Evolutionary conservation across 441 rosid species (phyloP), one percentile per base, ranked within the genome.

Genomic region (Cnidoscolus chayamansa): DNA sequence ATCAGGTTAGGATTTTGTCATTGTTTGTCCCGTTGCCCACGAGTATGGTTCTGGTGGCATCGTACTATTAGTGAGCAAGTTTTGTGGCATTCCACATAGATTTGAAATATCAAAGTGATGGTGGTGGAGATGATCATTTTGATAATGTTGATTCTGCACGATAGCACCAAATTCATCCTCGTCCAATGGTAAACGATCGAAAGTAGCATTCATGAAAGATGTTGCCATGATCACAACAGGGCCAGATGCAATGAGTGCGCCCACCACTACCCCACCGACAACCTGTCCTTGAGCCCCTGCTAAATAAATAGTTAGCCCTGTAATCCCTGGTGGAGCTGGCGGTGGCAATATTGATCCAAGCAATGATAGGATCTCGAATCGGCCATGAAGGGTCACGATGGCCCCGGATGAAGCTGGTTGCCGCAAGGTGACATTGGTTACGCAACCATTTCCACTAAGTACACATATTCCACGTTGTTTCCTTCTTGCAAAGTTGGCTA

Each of bases 261-360:
- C 98, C 0, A 90, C 92, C 20, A 92, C 98, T 72, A 80, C 90
- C 3, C 97, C 98, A 0, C 97, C 98, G 15, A 94, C 90, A 4
- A 94, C 94, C 78, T 94, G 98, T 8, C 98, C 98, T 75, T 90
- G 97, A 37, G 90, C 85, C 8, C 98, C 97, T 5, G 97, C 95
- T 49, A 94, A 74, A 71, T 85, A 94, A 57, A 92, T 87, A 2
- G 97, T 92, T 68, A 92, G 77, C 56, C 98, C 92, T 0, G 94
- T 92, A 17, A 95, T 91, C 8, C 97, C 97, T 0, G 90, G 96
- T 1, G 97, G 97, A 71, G 98, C 97, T 0, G 98, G 97, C 0
- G 94, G 98, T 1, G 98, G 98, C 75, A 94, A 72, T 78, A 90
- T 86, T 11, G 98, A 92, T 10, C 98, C 98, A 0, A 92, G 81